Conservation (phyloP, 768 basidiomycete species). For the Lyophyllum atratum region DNA sequence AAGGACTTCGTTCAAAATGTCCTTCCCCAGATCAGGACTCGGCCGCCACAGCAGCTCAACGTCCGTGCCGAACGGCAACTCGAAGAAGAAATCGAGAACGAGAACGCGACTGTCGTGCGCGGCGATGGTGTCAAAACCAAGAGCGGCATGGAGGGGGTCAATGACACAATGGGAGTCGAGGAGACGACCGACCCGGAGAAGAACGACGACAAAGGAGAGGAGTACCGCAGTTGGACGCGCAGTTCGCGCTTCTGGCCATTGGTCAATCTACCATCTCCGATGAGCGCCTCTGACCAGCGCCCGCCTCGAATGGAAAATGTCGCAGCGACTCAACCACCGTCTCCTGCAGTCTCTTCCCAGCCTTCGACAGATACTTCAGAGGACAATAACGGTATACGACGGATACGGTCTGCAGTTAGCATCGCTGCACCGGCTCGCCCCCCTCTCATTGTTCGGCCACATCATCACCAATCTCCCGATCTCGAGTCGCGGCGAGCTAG, state of each 20-base stretch:
- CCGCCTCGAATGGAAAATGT: conserved; percentile 3
- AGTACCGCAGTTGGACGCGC: conserved; percentile 20
- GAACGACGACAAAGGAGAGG: conserved; percentile 13
- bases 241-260: conserved; percentile 22
- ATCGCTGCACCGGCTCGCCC: conserved; percentile 22
- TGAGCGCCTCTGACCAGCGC: conserved; percentile 23
- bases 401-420: conserved; percentile 36
- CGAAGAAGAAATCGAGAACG: conserved; percentile 71
- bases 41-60: conserved; percentile 54
- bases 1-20: conserved; percentile 64
- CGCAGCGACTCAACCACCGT: conserved; percentile 12
- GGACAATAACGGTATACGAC: conserved; percentile 24
- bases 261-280: conserved; percentile 21
- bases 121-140: conserved; percentile 70
- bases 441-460: conserved; percentile 7
- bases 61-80: conserved; percentile 58
- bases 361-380: conserved; percentile 4
- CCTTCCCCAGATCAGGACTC: conserved; percentile 54
- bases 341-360: conserved; percentile 9
- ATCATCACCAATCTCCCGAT: conserved; percentile 5
- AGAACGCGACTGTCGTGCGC: conserved; percentile 64
- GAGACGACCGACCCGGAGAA: conserved; percentile 12
- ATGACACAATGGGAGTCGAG: conserved; percentile 34
- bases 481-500: conserved; percentile 11
- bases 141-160: conserved; percentile 39